phyloP scores from a whole-genome alignment of 805 yeast species.

The Spathaspora boniae region DNA sequence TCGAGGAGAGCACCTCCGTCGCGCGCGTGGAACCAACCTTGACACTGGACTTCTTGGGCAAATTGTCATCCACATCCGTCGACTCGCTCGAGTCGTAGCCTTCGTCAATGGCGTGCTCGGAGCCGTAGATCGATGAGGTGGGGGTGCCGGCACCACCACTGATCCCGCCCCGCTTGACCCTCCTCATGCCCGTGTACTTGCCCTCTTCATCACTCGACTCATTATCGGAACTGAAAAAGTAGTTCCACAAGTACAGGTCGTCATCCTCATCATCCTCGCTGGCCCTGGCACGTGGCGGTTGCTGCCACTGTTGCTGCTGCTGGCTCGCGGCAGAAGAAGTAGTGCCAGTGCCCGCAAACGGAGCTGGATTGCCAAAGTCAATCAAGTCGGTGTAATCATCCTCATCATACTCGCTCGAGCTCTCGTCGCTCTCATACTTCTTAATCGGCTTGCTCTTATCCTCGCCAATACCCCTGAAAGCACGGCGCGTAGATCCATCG shows the following conservation, averaged over 20 bases:
- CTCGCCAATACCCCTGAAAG: conserved; percentile 20
- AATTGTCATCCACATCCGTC: conserved; percentile 85
- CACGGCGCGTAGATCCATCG: too few species aligned
- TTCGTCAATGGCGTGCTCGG: too few species aligned
- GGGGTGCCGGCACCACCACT: too few species aligned
- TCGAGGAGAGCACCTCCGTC: conserved; percentile 89
- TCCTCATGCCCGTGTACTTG: too few species aligned
- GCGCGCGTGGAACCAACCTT: conserved; percentile 67
- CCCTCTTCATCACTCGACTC: conserved; percentile 26
- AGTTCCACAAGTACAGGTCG: conserved; percentile 72
- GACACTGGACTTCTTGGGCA: conserved; percentile 59
- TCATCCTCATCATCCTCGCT: conserved; percentile 59
- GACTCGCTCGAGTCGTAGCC: conserved; percentile 73
- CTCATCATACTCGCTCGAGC: conserved; percentile 35
- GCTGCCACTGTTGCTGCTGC: too few species aligned
- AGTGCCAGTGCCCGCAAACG: too few species aligned
- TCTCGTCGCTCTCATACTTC: conserved; percentile 37
- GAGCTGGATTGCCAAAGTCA: conserved; percentile 33
- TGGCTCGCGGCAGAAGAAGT: too few species aligned
- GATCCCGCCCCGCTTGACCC: conserved; percentile 7
- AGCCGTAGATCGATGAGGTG: too few species aligned
- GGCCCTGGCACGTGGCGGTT: too few species aligned
- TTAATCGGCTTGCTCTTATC: conserved; percentile 31
- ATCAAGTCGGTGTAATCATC: conserved; percentile 41
- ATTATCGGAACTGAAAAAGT: conserved; percentile 53